Evolutionary conservation across 106 monocot species (phyloP).

Genomic region (Narthecium ossifragum): DNA sequence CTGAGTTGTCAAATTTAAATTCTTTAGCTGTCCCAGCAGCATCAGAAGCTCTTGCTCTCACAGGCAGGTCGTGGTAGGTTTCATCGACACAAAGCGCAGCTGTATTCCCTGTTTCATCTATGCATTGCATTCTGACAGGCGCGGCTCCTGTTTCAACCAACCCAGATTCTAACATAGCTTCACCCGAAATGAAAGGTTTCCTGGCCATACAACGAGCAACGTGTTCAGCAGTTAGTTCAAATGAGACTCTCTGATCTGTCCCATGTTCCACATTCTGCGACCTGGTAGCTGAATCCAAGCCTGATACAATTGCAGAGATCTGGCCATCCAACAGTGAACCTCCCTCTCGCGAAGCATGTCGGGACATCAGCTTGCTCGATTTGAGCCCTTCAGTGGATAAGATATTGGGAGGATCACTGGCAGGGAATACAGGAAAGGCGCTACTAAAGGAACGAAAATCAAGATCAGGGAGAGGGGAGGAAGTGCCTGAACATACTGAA

Average conservation of each 20-base stretch:
- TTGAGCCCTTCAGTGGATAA: conserved; percentile 40
- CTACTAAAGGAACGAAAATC: conserved; percentile 23
- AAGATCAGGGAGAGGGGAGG: conserved; percentile 64
- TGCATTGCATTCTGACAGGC: neutral
- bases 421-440: conserved; percentile 19
- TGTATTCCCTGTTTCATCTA: conserved; percentile 8
- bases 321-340: conserved; percentile 49
- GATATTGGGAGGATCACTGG: conserved; percentile 33
- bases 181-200: conserved; percentile 17
- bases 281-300: neutral
- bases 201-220: conserved; percentile 39
- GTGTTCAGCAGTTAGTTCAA: conserved; percentile 72
- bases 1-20: conserved; percentile 72
- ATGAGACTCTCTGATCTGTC: conserved; percentile 40
- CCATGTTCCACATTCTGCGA: conserved; percentile 7
- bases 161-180: conserved; percentile 7
- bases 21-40: conserved; percentile 37
- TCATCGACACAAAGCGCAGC: conserved; percentile 20
- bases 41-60: conserved; percentile 27
- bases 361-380: conserved; percentile 20
- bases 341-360: conserved; percentile 13
- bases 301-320: conserved; percentile 16
- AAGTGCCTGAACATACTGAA: conserved; percentile 69
- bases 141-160: neutral
- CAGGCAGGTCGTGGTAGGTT: conserved; percentile 37